A percentile compares a stretch with the other conserved stretches of the same genome.
phyloP scores from a whole-genome alignment of 73 alveolate genomes.

The Effrenium voratum region DNA sequence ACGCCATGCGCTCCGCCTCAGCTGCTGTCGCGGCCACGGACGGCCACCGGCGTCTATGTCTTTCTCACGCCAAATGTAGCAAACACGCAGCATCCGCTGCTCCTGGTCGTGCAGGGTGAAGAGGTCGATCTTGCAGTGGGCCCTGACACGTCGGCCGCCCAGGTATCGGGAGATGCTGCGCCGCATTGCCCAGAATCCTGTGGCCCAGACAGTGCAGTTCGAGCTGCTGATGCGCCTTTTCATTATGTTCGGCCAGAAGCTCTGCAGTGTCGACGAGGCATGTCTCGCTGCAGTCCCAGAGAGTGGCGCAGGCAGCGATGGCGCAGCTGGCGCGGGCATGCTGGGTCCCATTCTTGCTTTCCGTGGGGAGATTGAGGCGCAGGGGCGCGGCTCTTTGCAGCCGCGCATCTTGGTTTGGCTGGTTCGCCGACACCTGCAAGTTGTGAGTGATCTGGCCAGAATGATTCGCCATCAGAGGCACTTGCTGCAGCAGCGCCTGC shows the following conservation, averaged over 20 bases:
- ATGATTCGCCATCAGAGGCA: background rate
- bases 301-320: constrained; percentile 1
- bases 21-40: too few relatives aligned
- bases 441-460: background rate
- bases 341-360: background rate
- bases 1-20: background rate
- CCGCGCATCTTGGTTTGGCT: constrained; percentile 5
- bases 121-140: background rate
- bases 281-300: background rate
- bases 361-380: constrained; percentile 20
- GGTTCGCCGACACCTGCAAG: background rate
- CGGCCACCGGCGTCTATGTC: too few relatives aligned
- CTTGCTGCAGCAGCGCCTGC: background rate
- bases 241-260: background rate
- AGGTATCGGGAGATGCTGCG: constrained; percentile 2
- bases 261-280: background rate
- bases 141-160: background rate
- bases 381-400: background rate
- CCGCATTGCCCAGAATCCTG: background rate
- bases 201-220: background rate
- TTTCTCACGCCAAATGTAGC: too few relatives aligned
- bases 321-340: background rate
- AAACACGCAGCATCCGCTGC: constrained; percentile 7
- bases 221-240: background rate
- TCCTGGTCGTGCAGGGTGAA: background rate